These are phyloP conservation scores for Barbarea vulgaris DNA, from an alignment of 345 rosid species.

Conservation along the genomic window DNA sequence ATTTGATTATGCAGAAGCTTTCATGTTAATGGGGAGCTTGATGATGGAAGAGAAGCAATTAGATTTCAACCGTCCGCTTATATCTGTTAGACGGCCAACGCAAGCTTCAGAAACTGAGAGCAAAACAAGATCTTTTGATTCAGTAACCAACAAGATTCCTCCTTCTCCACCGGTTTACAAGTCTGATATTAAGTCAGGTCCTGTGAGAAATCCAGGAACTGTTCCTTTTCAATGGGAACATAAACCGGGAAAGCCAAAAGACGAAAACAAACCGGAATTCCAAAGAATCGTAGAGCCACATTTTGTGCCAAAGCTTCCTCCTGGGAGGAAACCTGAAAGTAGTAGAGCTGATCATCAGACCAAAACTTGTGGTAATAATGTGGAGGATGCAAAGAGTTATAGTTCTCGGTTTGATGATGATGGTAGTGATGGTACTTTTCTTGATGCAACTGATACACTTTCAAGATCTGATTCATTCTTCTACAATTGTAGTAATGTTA, in stretches of 20 bases:
- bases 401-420: conserved; percentile 37
- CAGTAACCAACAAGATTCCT: conserved; percentile 32
- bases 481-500: conserved; percentile 57
- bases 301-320: conserved; percentile 81
- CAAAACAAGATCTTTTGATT: conserved; percentile 49
- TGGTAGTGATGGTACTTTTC: conserved; percentile 47
- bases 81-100: conserved; percentile 67
- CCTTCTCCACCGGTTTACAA: conserved; percentile 67
- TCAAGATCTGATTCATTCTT: conserved; percentile 61
- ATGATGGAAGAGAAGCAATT: conserved; percentile 81
- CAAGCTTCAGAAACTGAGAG: conserved; percentile 45
- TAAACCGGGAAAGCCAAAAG: conserved; percentile 80
- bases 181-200: conserved; percentile 89
- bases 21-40: conserved; percentile 45
- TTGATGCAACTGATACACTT: conserved; percentile 59
- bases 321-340: conserved; percentile 46
- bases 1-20: conserved; percentile 39
- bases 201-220: conserved; percentile 76
- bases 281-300: conserved; percentile 40
- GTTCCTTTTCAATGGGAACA: conserved; percentile 95
- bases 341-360: conserved; percentile 9
- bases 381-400: conserved; percentile 27
- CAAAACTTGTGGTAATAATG: background rate
- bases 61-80: conserved; percentile 75
- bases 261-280: conserved; percentile 44